These are phyloP conservation scores for Botrytis pseudocinerea DNA, from an alignment of 2,329 filamentous ascomycete species.

Conservation along the genomic window DNA sequence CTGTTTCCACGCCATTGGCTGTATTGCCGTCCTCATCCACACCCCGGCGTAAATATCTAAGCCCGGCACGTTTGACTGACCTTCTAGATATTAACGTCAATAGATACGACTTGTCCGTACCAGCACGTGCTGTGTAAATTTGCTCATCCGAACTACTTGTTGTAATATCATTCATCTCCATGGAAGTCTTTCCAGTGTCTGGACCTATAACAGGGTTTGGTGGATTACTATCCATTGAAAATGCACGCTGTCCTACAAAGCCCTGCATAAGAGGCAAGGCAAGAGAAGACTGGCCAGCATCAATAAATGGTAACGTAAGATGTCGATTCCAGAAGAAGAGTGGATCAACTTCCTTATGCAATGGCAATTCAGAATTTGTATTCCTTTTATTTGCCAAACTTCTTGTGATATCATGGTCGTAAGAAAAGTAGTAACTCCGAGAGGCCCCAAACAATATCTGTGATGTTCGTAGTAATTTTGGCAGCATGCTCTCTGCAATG, in stretches of 20 bases:
- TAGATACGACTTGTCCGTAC: slow-evolving; percentile 45
- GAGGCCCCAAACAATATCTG: slow-evolving; percentile 81
- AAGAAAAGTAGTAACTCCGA: slow-evolving; percentile 90
- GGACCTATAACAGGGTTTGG: slow-evolving; percentile 47
- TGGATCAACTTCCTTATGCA: slow-evolving; percentile 72
- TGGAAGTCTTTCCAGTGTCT: slow-evolving; percentile 48
- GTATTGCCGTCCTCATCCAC: slow-evolving; percentile 86
- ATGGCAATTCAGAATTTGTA: slow-evolving; percentile 54
- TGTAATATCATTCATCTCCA: slow-evolving; percentile 45
- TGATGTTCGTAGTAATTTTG: slow-evolving; percentile 80
- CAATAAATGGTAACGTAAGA: slow-evolving; percentile 71
- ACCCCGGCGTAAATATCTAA: slow-evolving; percentile 87
- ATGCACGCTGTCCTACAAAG: slow-evolving; percentile 84
- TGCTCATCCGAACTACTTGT: slow-evolving; percentile 30
- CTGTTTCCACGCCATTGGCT: slow-evolving; percentile 91
- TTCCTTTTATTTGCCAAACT: slow-evolving; percentile 50
- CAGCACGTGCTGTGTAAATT: slow-evolving; percentile 25
- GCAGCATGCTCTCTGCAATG: slow-evolving; percentile 55
- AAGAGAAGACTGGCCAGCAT: slow-evolving; percentile 69
- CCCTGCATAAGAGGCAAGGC: slow-evolving; percentile 87
- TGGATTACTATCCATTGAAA: slow-evolving; percentile 67
- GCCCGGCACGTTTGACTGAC: slow-evolving; percentile 79
- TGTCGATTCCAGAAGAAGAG: slow-evolving; percentile 90
- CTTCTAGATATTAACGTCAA: slow-evolving; percentile 92
- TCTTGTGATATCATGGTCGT: slow-evolving; percentile 88